These are phyloP conservation scores for Gentiana macrophylla DNA, from an alignment of 257 asterid species.

Conservation along the genomic window DNA sequence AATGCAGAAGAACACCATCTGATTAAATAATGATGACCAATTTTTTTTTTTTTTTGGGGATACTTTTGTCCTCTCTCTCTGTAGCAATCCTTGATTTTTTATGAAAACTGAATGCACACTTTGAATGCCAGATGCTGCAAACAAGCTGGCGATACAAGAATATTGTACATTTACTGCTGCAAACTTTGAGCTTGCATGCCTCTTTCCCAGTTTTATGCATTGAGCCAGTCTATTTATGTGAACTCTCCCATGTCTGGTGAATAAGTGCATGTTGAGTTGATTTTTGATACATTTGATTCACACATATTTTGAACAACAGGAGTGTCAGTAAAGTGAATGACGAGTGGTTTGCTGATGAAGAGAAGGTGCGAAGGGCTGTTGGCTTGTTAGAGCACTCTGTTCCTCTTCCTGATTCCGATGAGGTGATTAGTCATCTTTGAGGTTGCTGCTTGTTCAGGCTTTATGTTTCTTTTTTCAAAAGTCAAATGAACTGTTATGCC, in stretches of 20 bases:
- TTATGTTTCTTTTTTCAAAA: neutral
- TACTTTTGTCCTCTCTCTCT: no score
- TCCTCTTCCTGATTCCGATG: conserved; percentile 25
- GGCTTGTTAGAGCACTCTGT: conserved; percentile 66
- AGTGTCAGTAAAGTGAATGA: conserved; percentile 91
- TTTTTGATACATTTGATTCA: conserved; percentile 2
- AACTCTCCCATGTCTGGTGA: neutral
- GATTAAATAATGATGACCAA: no score
- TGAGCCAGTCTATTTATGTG: neutral
- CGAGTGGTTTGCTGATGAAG: conserved; percentile 96
- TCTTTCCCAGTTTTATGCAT: conserved; percentile 12
- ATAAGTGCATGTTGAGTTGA: neutral
- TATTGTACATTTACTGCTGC: no score
- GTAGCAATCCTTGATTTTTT: no score
- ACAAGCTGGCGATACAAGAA: no score
- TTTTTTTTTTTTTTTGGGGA: no score
- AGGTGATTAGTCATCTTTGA: conserved; percentile 35
- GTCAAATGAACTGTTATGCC: neutral
- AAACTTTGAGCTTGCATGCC: no score
- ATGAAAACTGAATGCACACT: no score
- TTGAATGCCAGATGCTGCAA: no score
- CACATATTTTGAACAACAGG: conserved; percentile 51
- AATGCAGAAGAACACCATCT: no score
- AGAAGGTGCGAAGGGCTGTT: conserved; percentile 68
- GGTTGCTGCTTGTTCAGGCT: neutral